phyloP scores from a whole-genome alignment of 163 green algal species.

The Volvox carteri region DNA sequence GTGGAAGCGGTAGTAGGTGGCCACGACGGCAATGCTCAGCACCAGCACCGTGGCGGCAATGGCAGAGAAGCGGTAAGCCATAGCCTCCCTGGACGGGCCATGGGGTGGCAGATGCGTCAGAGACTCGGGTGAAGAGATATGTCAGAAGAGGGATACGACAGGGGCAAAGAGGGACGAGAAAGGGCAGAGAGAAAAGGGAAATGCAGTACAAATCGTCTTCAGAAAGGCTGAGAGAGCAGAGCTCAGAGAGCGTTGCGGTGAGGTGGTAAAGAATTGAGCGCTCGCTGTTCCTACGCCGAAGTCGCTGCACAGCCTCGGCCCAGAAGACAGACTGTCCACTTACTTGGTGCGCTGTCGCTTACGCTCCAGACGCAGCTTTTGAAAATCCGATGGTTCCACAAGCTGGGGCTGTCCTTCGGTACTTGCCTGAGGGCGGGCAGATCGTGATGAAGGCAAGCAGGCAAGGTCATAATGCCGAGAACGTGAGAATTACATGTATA shows the following conservation, averaged over 20 bases:
- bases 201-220: neutral
- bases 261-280: neutral
- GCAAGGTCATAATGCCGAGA: neutral
- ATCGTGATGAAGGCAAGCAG: neutral
- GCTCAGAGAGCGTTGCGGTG: neutral
- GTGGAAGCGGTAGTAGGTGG: constrained; percentile 82
- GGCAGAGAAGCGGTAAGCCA: constrained; percentile 83
- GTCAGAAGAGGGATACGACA: neutral
- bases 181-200: neutral
- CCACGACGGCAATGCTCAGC: constrained; percentile 71
- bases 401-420: neutral
- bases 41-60: constrained; percentile 79
- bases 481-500: neutral
- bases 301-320: neutral
- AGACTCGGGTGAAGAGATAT: neutral
- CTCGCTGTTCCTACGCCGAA: neutral
- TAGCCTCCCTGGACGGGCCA: constrained; percentile 76
- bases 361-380: constrained; percentile 15
- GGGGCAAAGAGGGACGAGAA: neutral
- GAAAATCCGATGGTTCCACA: neutral
- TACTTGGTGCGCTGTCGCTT: constrained; percentile 33
- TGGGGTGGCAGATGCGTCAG: neutral
- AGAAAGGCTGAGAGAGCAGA: neutral
- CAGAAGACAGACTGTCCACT: neutral
- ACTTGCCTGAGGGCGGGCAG: neutral